Evolutionary conservation across 495 filamentous ascomycete genomes (phyloP).

Genomic region (Monascus purpureus): DNA sequence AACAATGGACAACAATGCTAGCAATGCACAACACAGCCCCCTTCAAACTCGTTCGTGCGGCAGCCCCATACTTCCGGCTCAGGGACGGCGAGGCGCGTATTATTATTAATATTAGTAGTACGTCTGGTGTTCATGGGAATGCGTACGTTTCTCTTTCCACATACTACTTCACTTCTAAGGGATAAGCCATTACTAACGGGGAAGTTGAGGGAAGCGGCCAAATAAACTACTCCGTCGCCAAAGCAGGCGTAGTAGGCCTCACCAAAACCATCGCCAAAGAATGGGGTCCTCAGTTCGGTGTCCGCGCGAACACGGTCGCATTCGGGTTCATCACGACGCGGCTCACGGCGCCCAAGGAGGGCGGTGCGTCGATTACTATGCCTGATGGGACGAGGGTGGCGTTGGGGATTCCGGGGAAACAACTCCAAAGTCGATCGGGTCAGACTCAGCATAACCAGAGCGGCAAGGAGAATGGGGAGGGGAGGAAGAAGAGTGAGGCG

Average conservation of each 20-base stretch:
- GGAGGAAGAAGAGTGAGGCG: conserved; percentile 16
- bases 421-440: no score
- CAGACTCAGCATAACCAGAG: no score
- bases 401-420: conserved; percentile 56
- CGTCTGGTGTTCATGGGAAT: conserved; percentile 70
- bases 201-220: conserved; percentile 40
- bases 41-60: conserved; percentile 66
- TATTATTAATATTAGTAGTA: conserved; percentile 71
- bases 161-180: background rate
- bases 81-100: conserved; percentile 65
- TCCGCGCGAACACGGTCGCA: conserved; percentile 69
- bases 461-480: conserved; percentile 17
- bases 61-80: conserved; percentile 74
- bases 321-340: conserved; percentile 70
- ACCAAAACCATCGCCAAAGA: conserved; percentile 84
- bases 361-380: conserved; percentile 59
- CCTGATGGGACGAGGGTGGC: conserved; percentile 65
- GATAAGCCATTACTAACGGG: background rate
- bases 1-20: conserved; percentile 80
- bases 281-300: conserved; percentile 76
- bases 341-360: conserved; percentile 67
- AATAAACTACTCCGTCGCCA: conserved; percentile 72
- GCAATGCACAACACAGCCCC: conserved; percentile 69
- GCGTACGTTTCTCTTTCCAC: conserved; percentile 29
- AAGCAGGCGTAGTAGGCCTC: conserved; percentile 65